Evolutionary conservation across 2,329 filamentous ascomycete species (phyloP).

Genomic region (Huntiella bhutanensis): DNA sequence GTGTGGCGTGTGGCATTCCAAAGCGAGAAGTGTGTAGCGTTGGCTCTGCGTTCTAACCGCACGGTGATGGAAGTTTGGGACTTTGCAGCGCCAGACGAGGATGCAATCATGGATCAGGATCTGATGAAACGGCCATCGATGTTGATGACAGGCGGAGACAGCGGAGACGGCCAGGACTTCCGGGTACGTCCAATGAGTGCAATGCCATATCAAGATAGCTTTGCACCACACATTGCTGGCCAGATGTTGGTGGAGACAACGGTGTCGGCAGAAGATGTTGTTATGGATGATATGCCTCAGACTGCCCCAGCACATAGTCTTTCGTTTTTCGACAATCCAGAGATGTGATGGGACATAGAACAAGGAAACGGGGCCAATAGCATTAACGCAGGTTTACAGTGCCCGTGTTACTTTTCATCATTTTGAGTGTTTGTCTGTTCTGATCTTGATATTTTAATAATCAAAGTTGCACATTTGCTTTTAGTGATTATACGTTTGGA

Average conservation of each 20-base stretch:
- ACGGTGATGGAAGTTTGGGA: constrained; percentile 99
- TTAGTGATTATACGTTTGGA: no score
- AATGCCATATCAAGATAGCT: constrained; percentile 26
- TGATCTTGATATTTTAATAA: no score
- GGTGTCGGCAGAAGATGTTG: constrained; percentile 22
- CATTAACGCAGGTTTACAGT: no score
- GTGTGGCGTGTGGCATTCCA: constrained; percentile 98
- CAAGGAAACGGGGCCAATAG: no score
- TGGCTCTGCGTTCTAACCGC: constrained; percentile 65
- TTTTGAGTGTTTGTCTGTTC: no score
- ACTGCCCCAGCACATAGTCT: constrained; percentile 31
- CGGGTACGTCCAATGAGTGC: constrained; percentile 33
- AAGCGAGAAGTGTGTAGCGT: constrained; percentile 92
- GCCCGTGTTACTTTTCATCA: no score
- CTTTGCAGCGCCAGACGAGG: constrained; percentile 52
- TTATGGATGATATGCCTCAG: constrained; percentile 37
- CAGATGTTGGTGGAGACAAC: constrained; percentile 6
- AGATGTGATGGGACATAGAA: no score
- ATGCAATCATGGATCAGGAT: constrained; percentile 40
- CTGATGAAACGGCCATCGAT: constrained; percentile 31
- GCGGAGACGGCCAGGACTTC: constrained; percentile 19
- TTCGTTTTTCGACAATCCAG: constrained; percentile 4
- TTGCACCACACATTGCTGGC: constrained; percentile 15
- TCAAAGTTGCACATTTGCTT: no score
- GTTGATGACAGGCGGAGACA: constrained; percentile 14